Conservation (phyloP, 2,329 filamentous ascomycete species). For the Phoma sp. region DNA sequence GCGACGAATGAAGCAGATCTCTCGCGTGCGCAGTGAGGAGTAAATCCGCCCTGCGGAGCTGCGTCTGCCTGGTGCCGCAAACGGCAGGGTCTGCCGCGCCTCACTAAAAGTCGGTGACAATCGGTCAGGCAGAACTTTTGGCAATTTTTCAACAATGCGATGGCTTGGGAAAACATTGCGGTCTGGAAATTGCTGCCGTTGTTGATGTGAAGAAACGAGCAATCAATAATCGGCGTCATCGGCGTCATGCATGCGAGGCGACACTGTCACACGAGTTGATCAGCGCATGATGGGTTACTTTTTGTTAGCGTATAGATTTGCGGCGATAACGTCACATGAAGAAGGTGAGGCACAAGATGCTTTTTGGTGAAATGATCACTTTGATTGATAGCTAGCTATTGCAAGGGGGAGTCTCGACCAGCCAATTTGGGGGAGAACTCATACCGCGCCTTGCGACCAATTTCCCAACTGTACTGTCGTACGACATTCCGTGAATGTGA, state of each 20-base stretch:
- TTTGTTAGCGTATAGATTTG: conserved; percentile 25
- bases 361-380: conserved; percentile 24
- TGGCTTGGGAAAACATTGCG: conserved; percentile 4
- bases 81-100: conserved; percentile 12
- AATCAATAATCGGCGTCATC: conserved; percentile 8
- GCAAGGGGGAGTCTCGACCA: conserved; percentile 35
- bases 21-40: conserved; percentile 11
- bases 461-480: conserved; percentile 10
- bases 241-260: conserved; percentile 11
- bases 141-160: conserved; percentile 8
- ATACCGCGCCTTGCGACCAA: conserved; percentile 21
- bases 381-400: conserved; percentile 32
- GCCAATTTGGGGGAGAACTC: conserved; percentile 29
- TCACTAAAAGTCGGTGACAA: conserved; percentile 16
- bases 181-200: neutral
- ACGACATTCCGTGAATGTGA: conserved; percentile 16
- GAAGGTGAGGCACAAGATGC: conserved; percentile 7
- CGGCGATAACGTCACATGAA: conserved; percentile 29
- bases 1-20: conserved; percentile 21
- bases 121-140: conserved; percentile 16
- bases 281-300: conserved; percentile 17
- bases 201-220: neutral
- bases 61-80: conserved; percentile 13
- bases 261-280: conserved; percentile 9
- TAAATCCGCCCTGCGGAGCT: conserved; percentile 2